Percentiles rank a stretch among this genome's conserved stretches.
Conservation (phyloP, 1,139 yeast species). For the Eremothecium cymbalariae region DNA sequence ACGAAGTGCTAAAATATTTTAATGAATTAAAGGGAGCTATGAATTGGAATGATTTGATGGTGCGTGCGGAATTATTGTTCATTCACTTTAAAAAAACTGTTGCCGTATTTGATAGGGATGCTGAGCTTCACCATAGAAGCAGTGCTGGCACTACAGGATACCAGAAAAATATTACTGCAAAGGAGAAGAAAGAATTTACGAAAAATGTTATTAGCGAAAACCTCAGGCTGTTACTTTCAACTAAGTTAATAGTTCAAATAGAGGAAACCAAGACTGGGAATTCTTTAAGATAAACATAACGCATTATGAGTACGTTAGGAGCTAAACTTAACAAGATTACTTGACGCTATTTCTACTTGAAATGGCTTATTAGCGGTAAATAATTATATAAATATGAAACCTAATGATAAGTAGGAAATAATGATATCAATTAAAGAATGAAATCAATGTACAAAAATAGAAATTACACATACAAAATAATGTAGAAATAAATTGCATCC, state of each 20-base stretch:
- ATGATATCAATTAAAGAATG: no score
- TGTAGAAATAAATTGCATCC: no score
- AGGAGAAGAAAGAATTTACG: constrained; percentile 16
- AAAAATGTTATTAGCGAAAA: constrained; percentile 40
- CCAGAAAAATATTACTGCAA: constrained; percentile 9
- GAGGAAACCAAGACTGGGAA: constrained; percentile 39
- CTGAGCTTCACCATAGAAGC: constrained; percentile 10
- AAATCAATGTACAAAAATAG: no score
- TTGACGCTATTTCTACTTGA: no score
- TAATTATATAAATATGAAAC: no score
- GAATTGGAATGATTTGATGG: constrained; percentile 64
- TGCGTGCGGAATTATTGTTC: constrained; percentile 75
- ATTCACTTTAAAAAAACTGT: constrained; percentile 72
- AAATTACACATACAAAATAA: no score
- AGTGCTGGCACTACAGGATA: constrained; percentile 8
- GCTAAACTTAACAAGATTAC: no score
- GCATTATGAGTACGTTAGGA: no score
- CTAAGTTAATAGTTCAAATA: constrained; percentile 52
- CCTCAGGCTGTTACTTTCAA: constrained; percentile 51
- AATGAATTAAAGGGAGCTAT: constrained; percentile 77
- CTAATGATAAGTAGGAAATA: no score
- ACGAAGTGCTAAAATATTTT: constrained; percentile 86
- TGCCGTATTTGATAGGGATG: constrained; percentile 44
- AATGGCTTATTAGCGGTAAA: no score
- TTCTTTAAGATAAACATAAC: neutral